Percentiles rank a stretch among this genome's conserved stretches.
These are phyloP conservation scores for Solanum tacnaense DNA, from an alignment of 257 asterid genomes.

Conservation along the genomic window DNA sequence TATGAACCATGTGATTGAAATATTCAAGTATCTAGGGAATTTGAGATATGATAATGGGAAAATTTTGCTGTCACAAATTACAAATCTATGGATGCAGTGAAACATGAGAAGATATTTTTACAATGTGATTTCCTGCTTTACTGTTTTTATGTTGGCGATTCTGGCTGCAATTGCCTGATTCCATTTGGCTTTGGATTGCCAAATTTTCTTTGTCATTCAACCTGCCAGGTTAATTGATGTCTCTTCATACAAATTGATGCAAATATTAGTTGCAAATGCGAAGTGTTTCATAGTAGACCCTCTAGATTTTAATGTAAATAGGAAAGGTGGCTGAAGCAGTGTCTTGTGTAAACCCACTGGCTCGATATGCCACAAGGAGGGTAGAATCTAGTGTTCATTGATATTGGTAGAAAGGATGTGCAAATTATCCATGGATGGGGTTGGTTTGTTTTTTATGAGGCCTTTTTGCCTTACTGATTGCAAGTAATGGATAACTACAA, in stretches of 20 bases:
- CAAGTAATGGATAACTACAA: not conserved
- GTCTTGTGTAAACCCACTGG: not conserved
- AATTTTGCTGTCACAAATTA: not conserved
- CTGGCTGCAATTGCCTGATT: not conserved
- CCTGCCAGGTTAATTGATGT: not conserved
- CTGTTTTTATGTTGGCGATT: not conserved
- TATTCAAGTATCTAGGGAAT: not conserved
- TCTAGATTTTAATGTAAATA: not conserved
- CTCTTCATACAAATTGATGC: not conserved
- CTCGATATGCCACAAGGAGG: not conserved
- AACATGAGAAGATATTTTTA: not conserved
- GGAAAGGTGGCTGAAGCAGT: not conserved
- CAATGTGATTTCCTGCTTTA: not conserved
- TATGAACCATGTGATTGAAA: not conserved
- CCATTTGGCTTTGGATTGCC: not conserved
- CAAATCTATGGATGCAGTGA: not conserved
- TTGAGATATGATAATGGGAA: not conserved
- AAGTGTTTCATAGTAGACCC: not conserved
- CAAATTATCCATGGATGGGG: not conserved
- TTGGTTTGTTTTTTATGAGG: not conserved
- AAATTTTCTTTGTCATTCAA: not conserved
- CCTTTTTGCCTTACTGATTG: not conserved
- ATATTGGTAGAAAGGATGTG: too few relatives aligned
- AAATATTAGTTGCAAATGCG: not conserved
- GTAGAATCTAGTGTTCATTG: not conserved